Conservation (phyloP, 2,329 filamentous ascomycete genomes). For the Elsinoe fawcettii region DNA sequence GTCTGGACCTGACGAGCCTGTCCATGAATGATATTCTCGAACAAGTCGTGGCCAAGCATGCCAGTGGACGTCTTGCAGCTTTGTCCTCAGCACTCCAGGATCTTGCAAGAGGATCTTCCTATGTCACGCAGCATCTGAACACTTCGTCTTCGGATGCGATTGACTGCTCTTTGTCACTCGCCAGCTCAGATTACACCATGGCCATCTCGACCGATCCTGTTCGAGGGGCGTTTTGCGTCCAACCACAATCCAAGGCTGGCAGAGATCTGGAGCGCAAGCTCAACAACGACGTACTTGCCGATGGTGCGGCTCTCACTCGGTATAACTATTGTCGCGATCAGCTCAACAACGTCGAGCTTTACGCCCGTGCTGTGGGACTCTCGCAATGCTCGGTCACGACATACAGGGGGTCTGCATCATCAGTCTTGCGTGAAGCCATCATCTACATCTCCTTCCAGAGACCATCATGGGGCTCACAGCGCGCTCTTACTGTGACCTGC, state of each 20-base stretch:
- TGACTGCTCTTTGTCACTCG: constrained; percentile 60
- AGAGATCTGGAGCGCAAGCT: constrained; percentile 54
- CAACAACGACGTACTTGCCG: constrained; percentile 53
- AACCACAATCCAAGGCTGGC: constrained; percentile 43
- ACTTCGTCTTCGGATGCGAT: constrained; percentile 56
- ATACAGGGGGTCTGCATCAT: constrained; percentile 62
- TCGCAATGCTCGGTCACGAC: constrained; percentile 48
- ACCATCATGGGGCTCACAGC: neutral
- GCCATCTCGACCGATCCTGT: constrained; percentile 65
- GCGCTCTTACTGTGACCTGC: neutral
- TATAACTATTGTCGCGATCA: constrained; percentile 56
- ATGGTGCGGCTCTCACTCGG: constrained; percentile 48
- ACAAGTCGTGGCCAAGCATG: constrained; percentile 66
- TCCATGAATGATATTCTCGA: constrained; percentile 69
- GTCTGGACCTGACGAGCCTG: constrained; percentile 58
- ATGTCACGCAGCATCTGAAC: constrained; percentile 51
- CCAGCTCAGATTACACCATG: constrained; percentile 49
- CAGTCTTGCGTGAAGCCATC: constrained; percentile 59
- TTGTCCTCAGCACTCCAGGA: constrained; percentile 55
- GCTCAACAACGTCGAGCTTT: constrained; percentile 52
- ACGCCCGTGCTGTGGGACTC: constrained; percentile 61
- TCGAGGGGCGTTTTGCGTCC: constrained; percentile 66
- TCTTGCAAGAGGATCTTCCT: constrained; percentile 49
- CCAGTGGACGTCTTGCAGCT: constrained; percentile 60
- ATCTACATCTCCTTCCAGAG: constrained; percentile 20